Evolutionary conservation across 306 rosid species (phyloP).

Genomic region (Mucuna pruriens): DNA sequence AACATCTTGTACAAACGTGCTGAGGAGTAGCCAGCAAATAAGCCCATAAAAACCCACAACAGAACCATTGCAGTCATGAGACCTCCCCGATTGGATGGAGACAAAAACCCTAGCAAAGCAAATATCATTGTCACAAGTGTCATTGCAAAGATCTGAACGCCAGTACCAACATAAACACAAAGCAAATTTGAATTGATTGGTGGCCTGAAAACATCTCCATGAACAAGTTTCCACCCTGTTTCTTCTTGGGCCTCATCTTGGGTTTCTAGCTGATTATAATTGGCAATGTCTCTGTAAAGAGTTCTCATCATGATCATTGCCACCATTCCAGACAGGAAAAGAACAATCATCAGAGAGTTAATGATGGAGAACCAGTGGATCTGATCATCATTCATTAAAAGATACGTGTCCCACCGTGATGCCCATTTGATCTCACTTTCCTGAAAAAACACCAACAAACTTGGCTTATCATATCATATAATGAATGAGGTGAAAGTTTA

Average conservation of each 20-base stretch:
- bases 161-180: slow-evolving; percentile 97
- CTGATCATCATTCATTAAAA: slow-evolving; percentile 99
- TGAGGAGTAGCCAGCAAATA: slow-evolving; percentile 95
- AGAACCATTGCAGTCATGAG: slow-evolving; percentile 99
- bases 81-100: slow-evolving; percentile 99
- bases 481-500: slow-evolving; percentile 5
- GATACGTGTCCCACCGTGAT: slow-evolving; percentile 99
- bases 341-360: slow-evolving; percentile 98
- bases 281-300: slow-evolving; percentile 93
- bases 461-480: slow-evolving; percentile 16
- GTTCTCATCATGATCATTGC: slow-evolving; percentile 99
- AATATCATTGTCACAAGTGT: slow-evolving; percentile 98
- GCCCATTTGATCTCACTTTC: slow-evolving; percentile 99
- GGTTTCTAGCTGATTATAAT: slow-evolving; percentile 95
- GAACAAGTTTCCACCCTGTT: slow-evolving; percentile 99
- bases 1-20: slow-evolving; percentile 98
- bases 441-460: slow-evolving; percentile 46
- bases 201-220: slow-evolving; percentile 93
- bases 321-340: slow-evolving; percentile 99
- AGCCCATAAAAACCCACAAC: slow-evolving; percentile 99
- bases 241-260: slow-evolving; percentile 99
- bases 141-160: slow-evolving; percentile 96
- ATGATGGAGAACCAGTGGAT: slow-evolving; percentile 99
- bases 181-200: slow-evolving; percentile 89
- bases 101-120: slow-evolving; percentile 95